phyloP scores from a whole-genome alignment of 768 basidiomycete species.

The Termitomyces sp. region DNA sequence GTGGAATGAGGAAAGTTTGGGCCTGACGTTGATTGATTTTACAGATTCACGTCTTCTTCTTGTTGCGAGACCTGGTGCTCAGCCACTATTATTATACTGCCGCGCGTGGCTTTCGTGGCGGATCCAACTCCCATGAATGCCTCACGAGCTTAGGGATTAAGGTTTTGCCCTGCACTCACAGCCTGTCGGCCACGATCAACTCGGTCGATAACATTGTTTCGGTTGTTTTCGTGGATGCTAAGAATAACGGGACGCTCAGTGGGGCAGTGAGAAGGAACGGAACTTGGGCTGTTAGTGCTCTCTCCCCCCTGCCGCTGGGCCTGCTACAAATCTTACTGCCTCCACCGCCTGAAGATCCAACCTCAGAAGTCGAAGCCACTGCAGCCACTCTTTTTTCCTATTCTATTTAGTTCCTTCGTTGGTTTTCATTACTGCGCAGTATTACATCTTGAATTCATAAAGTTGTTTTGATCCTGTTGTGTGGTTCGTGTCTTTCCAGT shows the following conservation, averaged over 20 bases:
- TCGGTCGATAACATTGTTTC: background rate
- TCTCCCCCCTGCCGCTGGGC: background rate
- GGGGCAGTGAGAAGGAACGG: background rate
- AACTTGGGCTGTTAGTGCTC: background rate
- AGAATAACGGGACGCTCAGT: background rate
- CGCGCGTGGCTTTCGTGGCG: background rate
- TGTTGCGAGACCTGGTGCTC: background rate
- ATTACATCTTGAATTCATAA: background rate
- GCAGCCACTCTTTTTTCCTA: background rate
- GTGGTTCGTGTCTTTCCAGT: too few relatives aligned
- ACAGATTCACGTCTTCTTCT: background rate
- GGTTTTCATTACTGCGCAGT: background rate
- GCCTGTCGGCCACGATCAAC: background rate
- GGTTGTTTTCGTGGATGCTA: background rate
- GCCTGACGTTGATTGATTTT: background rate
- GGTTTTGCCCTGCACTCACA: background rate
- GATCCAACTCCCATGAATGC: background rate
- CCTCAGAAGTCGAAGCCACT: too few relatives aligned
- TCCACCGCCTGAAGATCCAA: background rate
- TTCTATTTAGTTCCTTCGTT: background rate
- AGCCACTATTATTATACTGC: background rate
- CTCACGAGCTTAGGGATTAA: background rate
- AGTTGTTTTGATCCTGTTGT: too few relatives aligned
- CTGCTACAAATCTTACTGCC: background rate
- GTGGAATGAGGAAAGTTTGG: too few relatives aligned